Evolutionary conservation across 1,139 yeast species (phyloP).

Genomic region (Scheffersomyces lignicola): DNA sequence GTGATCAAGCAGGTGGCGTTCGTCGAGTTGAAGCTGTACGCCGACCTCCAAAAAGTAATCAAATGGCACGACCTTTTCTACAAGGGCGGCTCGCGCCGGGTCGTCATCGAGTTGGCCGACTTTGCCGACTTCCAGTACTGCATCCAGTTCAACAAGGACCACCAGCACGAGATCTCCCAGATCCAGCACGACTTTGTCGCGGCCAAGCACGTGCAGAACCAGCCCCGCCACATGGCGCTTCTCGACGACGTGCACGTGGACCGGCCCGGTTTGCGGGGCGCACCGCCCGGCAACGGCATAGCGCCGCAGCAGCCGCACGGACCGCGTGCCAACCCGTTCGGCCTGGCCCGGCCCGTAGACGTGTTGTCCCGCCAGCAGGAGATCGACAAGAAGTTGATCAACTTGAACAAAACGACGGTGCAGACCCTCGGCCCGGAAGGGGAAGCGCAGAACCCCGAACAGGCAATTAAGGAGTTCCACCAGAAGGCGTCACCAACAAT

Average conservation of each 20-base stretch:
- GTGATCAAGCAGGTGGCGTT: slow-evolving; percentile 56
- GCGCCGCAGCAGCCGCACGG: background rate
- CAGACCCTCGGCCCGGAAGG: slow-evolving; percentile 45
- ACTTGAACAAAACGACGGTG: slow-evolving; percentile 59
- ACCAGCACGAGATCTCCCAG: slow-evolving; percentile 27
- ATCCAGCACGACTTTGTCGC: slow-evolving; percentile 35
- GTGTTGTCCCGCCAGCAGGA: slow-evolving; percentile 40
- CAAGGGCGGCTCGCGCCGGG: slow-evolving; percentile 39
- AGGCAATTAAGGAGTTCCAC: slow-evolving; percentile 14
- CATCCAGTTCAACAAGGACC: slow-evolving; percentile 40
- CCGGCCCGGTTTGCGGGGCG: slow-evolving; percentile 8
- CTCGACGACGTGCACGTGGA: slow-evolving; percentile 14
- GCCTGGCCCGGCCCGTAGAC: slow-evolving; percentile 50
- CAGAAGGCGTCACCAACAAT: slow-evolving; percentile 15
- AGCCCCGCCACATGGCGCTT: slow-evolving; percentile 17
- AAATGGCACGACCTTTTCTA: slow-evolving; percentile 49
- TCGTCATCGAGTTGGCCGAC: slow-evolving; percentile 47
- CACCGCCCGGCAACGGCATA: slow-evolving; percentile 1
- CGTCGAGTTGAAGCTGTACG: slow-evolving; percentile 51
- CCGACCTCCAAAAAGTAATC: slow-evolving; percentile 47
- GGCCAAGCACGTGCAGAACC: slow-evolving; percentile 20
- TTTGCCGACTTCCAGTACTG: slow-evolving; percentile 49
- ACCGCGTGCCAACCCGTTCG: slow-evolving; percentile 36
- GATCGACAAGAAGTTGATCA: slow-evolving; percentile 45
- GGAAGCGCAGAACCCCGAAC: slow-evolving; percentile 15